Evolutionary conservation across 768 basidiomycete species (phyloP).

Genomic region (Strobilomyces confusus): DNA sequence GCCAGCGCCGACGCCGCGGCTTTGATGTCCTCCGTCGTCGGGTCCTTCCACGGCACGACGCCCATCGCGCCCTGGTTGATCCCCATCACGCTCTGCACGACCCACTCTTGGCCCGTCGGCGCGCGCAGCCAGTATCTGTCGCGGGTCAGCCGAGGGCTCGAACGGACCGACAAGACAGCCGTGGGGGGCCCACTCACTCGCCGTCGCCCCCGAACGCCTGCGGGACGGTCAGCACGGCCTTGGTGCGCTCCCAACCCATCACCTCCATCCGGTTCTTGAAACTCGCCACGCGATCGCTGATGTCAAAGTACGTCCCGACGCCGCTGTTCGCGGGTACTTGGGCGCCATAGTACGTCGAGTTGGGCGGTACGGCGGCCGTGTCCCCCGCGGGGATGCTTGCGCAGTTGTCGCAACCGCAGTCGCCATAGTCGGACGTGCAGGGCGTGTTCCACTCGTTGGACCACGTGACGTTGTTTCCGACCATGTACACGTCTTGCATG

Average conservation of each 20-base stretch:
- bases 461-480: constrained; percentile 59
- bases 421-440: constrained; percentile 64
- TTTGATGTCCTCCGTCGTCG: constrained; percentile 51
- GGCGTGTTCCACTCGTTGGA: constrained; percentile 57
- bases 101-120: constrained; percentile 68
- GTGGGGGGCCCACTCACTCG: neutral
- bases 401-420: constrained; percentile 74
- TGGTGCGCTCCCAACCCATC: constrained; percentile 64
- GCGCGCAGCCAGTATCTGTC: constrained; percentile 53
- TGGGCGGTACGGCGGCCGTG: constrained; percentile 23
- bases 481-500: constrained; percentile 55
- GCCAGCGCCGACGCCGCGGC: constrained; percentile 41
- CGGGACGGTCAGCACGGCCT: constrained; percentile 76
- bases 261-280: constrained; percentile 55
- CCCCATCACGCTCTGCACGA: constrained; percentile 61
- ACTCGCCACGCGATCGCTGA: constrained; percentile 62
- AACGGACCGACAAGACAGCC: neutral
- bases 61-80: constrained; percentile 71
- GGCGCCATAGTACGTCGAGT: constrained; percentile 16
- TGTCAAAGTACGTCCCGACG: constrained; percentile 52
- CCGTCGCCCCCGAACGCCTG: constrained; percentile 59
- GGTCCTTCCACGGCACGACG: constrained; percentile 48
- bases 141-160: no score
- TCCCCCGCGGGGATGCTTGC: constrained; percentile 18
- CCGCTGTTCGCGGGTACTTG: constrained; percentile 29